Conservation (phyloP, 192 early-diverging fungal species). For the Glomus cerebriforme region DNA sequence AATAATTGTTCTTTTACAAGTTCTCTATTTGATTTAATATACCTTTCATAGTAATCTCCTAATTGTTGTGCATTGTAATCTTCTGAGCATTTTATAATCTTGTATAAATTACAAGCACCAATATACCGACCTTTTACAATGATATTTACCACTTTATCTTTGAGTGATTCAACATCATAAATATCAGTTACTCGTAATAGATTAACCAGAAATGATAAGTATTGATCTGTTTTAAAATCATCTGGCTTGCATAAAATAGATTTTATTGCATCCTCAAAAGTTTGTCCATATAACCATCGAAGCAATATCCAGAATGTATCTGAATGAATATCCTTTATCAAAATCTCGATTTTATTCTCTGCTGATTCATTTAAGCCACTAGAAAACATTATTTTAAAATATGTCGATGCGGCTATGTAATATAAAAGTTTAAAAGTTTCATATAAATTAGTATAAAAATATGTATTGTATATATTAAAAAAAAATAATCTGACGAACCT, state of each 20-base stretch:
- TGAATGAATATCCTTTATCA: neutral
- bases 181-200: neutral
- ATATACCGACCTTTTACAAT: neutral
- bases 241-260: neutral
- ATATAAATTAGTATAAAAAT: too few relatives aligned
- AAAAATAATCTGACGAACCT: neutral
- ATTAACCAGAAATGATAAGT: neutral
- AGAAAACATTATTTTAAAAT: neutral
- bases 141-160: neutral
- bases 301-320: neutral
- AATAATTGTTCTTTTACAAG: too few relatives aligned
- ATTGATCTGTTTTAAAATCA: neutral
- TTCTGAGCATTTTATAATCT: neutral
- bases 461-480: too few relatives aligned
- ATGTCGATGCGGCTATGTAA: neutral
- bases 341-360: neutral
- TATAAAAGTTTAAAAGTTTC: too few relatives aligned
- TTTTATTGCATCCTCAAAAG: neutral
- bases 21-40: too few relatives aligned
- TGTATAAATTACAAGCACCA: neutral
- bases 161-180: neutral
- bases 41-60: neutral
- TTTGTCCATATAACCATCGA: neutral
- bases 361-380: neutral
- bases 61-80: neutral